phyloP scores from a whole-genome alignment of 805 yeast species.

The Yarrowia sp. region DNA sequence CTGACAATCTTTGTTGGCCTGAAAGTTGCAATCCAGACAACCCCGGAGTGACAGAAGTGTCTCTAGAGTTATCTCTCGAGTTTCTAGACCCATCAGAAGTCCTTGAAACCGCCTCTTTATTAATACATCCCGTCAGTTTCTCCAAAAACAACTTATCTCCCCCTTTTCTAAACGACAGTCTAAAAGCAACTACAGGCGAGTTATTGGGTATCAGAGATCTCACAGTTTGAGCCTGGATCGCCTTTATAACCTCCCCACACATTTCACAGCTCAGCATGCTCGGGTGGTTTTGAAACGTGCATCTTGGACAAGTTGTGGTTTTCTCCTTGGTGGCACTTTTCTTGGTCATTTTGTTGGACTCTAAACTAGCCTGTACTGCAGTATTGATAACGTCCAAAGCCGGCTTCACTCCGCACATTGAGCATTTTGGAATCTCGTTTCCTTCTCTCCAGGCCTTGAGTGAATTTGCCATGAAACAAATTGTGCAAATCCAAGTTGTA shows the following conservation, averaged over 20 bases:
- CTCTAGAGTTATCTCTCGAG: background rate
- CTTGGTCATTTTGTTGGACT: background rate
- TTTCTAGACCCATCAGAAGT: background rate
- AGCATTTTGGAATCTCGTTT: slow-evolving; percentile 3
- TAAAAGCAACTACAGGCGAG: background rate
- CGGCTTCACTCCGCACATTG: slow-evolving; percentile 27
- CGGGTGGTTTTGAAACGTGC: slow-evolving; percentile 84
- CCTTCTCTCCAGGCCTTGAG: slow-evolving; percentile 36
- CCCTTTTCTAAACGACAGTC: slow-evolving; percentile 16
- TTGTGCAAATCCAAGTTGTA: slow-evolving; percentile 78
- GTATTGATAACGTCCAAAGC: slow-evolving; percentile 30
- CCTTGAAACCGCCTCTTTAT: background rate
- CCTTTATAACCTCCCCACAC: slow-evolving; percentile 62
- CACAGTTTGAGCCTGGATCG: slow-evolving; percentile 2
- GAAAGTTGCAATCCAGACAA: slow-evolving; percentile 65
- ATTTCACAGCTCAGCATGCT: slow-evolving; percentile 77
- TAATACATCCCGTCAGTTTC: background rate
- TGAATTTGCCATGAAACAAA: slow-evolving; percentile 71
- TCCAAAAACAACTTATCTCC: slow-evolving; percentile 22
- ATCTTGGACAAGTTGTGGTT: slow-evolving; percentile 48
- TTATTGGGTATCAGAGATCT: background rate
- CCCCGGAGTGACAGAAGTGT: slow-evolving; percentile 44
- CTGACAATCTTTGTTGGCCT: slow-evolving; percentile 53
- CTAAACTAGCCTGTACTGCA: background rate
- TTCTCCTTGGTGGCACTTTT: background rate